Evolutionary conservation across 345 rosid species (phyloP).

Genomic region (Mallotus nudiflorus): DNA sequence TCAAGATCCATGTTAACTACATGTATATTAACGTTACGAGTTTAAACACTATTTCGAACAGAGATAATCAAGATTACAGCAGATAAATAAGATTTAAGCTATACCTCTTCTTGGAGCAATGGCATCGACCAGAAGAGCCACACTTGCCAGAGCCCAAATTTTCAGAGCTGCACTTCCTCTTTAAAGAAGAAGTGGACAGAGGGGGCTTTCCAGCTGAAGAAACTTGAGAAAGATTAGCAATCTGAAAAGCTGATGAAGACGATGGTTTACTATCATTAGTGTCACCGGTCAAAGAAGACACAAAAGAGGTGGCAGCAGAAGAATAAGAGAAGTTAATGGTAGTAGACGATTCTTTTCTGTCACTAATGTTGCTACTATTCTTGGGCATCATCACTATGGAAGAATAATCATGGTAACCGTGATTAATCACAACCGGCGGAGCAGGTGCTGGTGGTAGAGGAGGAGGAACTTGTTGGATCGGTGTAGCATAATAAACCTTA

Average conservation of each 20-base stretch:
- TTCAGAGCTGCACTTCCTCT: constrained; percentile 80
- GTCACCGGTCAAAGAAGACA: constrained; percentile 56
- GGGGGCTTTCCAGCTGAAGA: constrained; percentile 78
- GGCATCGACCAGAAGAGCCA: constrained; percentile 72
- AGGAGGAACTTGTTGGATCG: constrained; percentile 75
- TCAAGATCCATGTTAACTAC: neutral
- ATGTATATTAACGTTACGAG: no score
- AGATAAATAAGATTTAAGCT: neutral
- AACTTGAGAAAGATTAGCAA: constrained; percentile 50
- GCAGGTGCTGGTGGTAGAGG: constrained; percentile 24
- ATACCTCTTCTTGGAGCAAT: constrained; percentile 86
- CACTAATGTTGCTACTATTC: constrained; percentile 21
- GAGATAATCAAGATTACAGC: no score
- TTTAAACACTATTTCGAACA: no score
- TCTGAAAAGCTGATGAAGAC: constrained; percentile 57
- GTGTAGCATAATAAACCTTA: constrained; percentile 56
- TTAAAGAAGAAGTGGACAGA: constrained; percentile 54
- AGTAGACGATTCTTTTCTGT: constrained; percentile 53
- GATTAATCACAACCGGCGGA: no score
- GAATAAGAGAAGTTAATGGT: constrained; percentile 67
- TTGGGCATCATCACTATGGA: constrained; percentile 18
- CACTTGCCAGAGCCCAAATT: constrained; percentile 57
- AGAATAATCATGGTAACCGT: constrained; percentile 22
- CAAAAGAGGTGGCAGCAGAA: constrained; percentile 49
- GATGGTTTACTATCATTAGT: constrained; percentile 37